Evolutionary conservation across 1,284 basidiomycete species (phyloP), one percentile per base, ranked within the genome.

Genomic region (Paramarasmius palmivorus): DNA sequence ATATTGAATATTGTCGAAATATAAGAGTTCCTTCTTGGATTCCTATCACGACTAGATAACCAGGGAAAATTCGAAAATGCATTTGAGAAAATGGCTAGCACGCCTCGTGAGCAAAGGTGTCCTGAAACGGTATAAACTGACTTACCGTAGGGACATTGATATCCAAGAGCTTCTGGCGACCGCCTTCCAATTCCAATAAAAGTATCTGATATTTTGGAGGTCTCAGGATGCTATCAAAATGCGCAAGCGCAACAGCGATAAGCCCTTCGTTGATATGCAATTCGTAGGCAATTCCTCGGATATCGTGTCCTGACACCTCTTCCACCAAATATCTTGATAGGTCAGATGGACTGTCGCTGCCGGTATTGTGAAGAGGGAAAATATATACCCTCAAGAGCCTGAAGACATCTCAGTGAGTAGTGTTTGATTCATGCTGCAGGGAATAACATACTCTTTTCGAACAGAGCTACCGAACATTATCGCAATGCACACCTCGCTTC

Each of bases 121-220:
- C 40, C 17, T n/a, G 15, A 8, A 23, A 22, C 9, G 26, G 25
- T 4, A 29, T 15, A 44, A 19, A 12, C 7, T 20, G n/a, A 55
- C 70, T 55, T 49, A 73, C 73, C 60, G 68, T 60, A 14, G 66
- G 61, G 34, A 68, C 61, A 5, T 57, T 25, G 1, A 72, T 67
- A 50, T 72, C 60, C 9, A 73, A 58, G 50, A 68, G 61, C 50
- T 63, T 61, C 29, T 68, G 63, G 1, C 55, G 57, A 14, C 68
- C 67, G 5, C 69, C 69, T 14, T 54, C 53, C 4, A 63, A 62
- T 48, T 76, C 67, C 20, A 73, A 57, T 26, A 76, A 60, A 15
- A 75, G 56, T n/a, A 79, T 62, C 49, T 71, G 69, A 52, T 73
- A 70, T 23, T 64, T 62, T 5, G 67, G 61, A 17, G 67, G 64